Evolutionary conservation across 1,284 basidiomycete species (phyloP).

Genomic region (Exobasidium rhododendri): DNA sequence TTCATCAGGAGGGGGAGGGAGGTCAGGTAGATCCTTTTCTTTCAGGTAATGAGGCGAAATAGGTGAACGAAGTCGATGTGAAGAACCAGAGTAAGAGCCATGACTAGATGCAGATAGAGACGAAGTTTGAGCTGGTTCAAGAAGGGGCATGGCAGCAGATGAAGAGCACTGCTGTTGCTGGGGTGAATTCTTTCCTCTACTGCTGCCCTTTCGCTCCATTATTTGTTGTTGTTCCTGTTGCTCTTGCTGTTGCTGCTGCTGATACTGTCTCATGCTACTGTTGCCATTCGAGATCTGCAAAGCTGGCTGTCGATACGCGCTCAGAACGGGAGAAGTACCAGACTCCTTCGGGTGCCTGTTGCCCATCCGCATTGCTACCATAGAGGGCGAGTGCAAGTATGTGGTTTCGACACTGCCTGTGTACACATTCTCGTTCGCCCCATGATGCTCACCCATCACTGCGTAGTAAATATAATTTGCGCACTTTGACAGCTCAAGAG

Average conservation of each 20-base stretch:
- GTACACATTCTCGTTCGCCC: neutral
- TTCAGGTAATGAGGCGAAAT: neutral
- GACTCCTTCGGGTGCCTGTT: neutral
- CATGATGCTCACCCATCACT: neutral
- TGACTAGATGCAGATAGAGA: neutral
- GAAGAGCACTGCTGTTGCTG: neutral
- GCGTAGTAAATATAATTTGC: too few relatives aligned
- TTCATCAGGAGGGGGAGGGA: neutral
- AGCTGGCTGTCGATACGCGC: neutral
- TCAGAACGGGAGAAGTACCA: neutral
- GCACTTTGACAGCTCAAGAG: too few relatives aligned
- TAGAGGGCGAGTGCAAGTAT: neutral
- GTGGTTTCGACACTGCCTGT: neutral
- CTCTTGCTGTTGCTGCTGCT: too few relatives aligned
- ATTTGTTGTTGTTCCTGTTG: neutral
- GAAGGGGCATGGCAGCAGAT: neutral
- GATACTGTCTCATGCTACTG: neutral
- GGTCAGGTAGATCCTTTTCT: slow-evolving; percentile 6
- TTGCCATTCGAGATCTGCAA: neutral
- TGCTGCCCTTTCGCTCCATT: neutral
- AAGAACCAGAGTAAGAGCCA: neutral
- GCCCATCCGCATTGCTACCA: neutral
- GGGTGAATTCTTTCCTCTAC: neutral
- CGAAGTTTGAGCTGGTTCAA: neutral
- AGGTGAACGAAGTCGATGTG: neutral